Evolutionary conservation across 345 rosid species (phyloP), one percentile per base, ranked within the genome.

Genomic region (Melastoma malabathricum): DNA sequence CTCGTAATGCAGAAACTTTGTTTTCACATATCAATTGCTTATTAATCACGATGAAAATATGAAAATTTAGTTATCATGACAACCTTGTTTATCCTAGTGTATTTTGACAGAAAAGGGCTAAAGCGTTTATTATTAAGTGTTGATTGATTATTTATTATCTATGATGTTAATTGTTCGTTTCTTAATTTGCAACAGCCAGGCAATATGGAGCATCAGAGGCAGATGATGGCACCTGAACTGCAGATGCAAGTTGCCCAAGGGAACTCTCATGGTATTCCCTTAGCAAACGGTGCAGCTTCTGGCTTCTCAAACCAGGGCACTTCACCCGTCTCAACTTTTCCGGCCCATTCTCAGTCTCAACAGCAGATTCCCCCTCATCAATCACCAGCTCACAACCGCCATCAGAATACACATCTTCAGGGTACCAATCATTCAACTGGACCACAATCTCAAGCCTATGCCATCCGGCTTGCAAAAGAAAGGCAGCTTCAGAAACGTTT

Each of bases 241-340:
- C 77, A 74, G 62, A 74, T 78, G 82, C 96, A 84, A 73, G 78
- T 68, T 56, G 60, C 83, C 46, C 95, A 83, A 65, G 90, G 85
- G 49, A 83, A 58, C 60, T 58, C 67, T 60, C 87, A 69, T 52
- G 89, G 81, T 55, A 57, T 72, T 67, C 71, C 88, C 51, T 74
- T 81, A 57, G 81, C 79, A 60, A 75, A 69, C 66, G 83, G 81
- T 39, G 41, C 82, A 66, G 82, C 75, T 66, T 65, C 92, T 66
- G 69, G 76, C 17, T 83, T 82, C 64, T 68, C 90, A 47, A 83
- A 78, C 68, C 86, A 68, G 79, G 73, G 89, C 25, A 68, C 79
- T 51, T 51, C 86, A 18, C 66, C 83, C 57, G 74, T 63, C 65
- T 86, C 79, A 76, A 61, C 78, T 6, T 81, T 73, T 69, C 66